phyloP scores from a whole-genome alignment of 768 basidiomycete genomes.

The Pisolithus marmoratus region DNA sequence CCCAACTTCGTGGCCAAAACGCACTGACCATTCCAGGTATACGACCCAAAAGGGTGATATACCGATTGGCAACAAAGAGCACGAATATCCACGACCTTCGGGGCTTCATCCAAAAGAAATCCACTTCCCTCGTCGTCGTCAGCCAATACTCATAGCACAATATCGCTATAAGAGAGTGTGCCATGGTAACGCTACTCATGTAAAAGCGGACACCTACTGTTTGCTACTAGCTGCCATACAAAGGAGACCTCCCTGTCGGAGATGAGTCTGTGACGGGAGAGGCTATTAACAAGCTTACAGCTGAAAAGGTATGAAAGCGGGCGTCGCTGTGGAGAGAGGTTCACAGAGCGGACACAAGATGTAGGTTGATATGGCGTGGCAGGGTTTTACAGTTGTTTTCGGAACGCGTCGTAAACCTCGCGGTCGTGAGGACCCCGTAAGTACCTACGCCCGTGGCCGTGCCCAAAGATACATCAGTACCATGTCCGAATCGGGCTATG shows the following conservation, averaged over 20 bases:
- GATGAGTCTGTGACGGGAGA: neutral
- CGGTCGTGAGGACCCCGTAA: no score
- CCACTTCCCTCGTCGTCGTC: no score
- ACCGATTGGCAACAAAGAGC: conserved; percentile 41
- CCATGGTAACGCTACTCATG: neutral
- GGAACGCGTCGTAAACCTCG: no score
- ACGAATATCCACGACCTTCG: no score
- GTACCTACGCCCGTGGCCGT: no score
- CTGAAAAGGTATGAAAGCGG: neutral
- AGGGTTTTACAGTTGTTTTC: no score
- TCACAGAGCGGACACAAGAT: no score
- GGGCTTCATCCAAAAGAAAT: no score
- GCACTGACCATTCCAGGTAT: conserved; percentile 31
- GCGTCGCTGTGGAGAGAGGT: neutral
- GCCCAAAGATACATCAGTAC: no score
- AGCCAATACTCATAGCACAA: conserved; percentile 43
- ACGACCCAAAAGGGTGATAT: conserved; percentile 33
- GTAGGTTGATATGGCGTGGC: no score
- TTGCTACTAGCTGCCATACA: neutral
- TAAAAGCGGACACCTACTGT: neutral
- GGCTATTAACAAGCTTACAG: neutral
- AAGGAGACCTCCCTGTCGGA: neutral
- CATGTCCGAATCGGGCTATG: no score
- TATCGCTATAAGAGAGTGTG: conserved; percentile 12
- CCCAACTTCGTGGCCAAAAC: conserved; percentile 19